phyloP scores from a whole-genome alignment of 768 basidiomycete species.

The Imleria badia region DNA sequence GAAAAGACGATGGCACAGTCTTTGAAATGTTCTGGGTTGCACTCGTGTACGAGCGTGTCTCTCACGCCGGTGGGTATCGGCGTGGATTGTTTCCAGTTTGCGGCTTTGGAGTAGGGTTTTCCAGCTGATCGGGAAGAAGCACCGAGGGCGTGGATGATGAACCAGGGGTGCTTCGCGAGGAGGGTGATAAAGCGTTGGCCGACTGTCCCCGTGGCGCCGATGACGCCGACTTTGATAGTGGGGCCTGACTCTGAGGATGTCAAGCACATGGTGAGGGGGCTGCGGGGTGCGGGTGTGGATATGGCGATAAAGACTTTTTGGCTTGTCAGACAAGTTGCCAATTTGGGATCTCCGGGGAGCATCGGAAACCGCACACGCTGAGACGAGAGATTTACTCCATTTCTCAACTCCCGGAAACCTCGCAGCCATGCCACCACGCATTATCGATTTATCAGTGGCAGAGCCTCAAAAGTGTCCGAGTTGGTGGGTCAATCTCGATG shows the following conservation, averaged over 20 bases:
- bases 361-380: background rate
- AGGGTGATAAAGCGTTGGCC: conserved; percentile 94
- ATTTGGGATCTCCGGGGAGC: too few species aligned
- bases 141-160: conserved; percentile 81
- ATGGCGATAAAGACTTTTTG: conserved; percentile 3
- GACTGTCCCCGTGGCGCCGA: conserved; percentile 92
- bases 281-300: background rate
- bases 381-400: background rate
- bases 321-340: too few species aligned
- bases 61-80: conserved; percentile 68
- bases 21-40: conserved; percentile 70
- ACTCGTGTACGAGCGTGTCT: conserved; percentile 63
- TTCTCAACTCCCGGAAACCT: background rate
- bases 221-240: conserved; percentile 61
- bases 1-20: conserved; percentile 91
- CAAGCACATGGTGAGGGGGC: conserved; percentile 20
- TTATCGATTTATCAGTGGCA: background rate
- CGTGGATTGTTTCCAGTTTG: conserved; percentile 84
- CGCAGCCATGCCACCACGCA: background rate
- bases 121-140: conserved; percentile 89
- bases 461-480: background rate
- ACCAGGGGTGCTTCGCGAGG: conserved; percentile 87
- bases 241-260: conserved; percentile 14
- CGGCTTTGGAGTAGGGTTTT: conserved; percentile 69
- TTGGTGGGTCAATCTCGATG: background rate